Conservation (phyloP, 1,139 yeast species). For the Magnusiomyces sp. region DNA sequence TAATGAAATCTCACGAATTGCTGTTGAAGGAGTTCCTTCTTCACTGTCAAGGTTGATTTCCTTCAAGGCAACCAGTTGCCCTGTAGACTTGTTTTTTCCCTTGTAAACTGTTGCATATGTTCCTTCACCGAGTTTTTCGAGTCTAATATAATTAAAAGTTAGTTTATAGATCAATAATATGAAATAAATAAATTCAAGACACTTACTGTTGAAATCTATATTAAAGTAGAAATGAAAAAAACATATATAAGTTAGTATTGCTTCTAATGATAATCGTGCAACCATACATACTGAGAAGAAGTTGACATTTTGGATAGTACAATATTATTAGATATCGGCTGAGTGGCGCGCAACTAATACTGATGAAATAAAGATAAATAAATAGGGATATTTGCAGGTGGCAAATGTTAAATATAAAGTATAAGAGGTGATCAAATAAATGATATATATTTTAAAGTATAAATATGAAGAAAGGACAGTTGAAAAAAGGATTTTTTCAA, state of each 20-base stretch:
- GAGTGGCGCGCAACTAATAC: too few relatives aligned
- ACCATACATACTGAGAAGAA: slow-evolving; percentile 22
- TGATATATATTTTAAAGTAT: too few relatives aligned
- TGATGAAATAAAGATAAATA: too few relatives aligned
- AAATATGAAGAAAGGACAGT: too few relatives aligned
- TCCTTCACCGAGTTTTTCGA: slow-evolving; percentile 94
- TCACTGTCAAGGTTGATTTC: slow-evolving; percentile 92
- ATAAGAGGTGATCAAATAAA: too few relatives aligned
- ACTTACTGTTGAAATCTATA: slow-evolving; percentile 22
- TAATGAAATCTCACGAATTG: slow-evolving; percentile 89
- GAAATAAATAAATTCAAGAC: not conserved
- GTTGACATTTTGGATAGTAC: slow-evolving; percentile 6
- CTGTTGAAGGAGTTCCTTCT: slow-evolving; percentile 98
- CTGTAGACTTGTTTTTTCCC: slow-evolving; percentile 86
- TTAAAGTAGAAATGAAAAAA: not conserved
- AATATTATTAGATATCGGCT: not conserved
- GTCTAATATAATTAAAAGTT: slow-evolving; percentile 24
- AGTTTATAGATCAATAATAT: not conserved
- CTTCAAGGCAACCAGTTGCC: slow-evolving; percentile 87
- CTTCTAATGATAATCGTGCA: not conserved
- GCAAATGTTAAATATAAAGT: too few relatives aligned
- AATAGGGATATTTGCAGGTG: too few relatives aligned
- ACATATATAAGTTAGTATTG: not conserved
- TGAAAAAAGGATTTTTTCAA: too few relatives aligned
- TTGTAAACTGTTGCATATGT: slow-evolving; percentile 97